phyloP scores from a whole-genome alignment of 345 rosid genomes.

The Erodium maritimum region DNA sequence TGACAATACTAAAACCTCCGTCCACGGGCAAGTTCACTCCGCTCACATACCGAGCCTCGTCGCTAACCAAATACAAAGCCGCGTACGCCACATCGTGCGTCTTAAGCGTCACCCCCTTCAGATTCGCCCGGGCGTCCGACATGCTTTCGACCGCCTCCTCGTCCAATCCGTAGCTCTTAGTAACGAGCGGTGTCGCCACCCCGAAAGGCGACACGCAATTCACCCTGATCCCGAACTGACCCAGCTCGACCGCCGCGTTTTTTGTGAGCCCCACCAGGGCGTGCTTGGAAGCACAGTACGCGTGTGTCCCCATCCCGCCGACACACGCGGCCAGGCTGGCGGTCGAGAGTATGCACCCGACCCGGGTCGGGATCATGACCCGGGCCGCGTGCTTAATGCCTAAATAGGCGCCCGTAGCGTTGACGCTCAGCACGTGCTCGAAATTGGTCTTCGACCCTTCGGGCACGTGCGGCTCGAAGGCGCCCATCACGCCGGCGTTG shows the following conservation, averaged over 20 bases:
- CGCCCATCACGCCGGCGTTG: slow-evolving; percentile 24
- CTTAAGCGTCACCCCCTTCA: slow-evolving; percentile 19
- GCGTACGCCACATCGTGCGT: slow-evolving; percentile 20
- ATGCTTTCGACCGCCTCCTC: neutral
- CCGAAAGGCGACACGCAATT: slow-evolving; percentile 29
- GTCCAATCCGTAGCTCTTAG: neutral
- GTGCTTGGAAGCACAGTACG: slow-evolving; percentile 17
- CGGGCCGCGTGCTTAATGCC: slow-evolving; percentile 35
- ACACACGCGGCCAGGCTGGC: slow-evolving; percentile 20
- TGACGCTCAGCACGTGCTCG: slow-evolving; percentile 22
- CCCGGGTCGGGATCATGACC: slow-evolving; percentile 21
- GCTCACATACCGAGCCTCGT: slow-evolving; percentile 29
- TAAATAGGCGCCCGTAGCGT: slow-evolving; percentile 21
- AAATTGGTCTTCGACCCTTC: slow-evolving; percentile 18
- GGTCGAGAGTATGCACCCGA: slow-evolving; percentile 29
- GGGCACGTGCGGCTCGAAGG: slow-evolving; percentile 8
- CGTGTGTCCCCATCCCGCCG: slow-evolving; percentile 14
- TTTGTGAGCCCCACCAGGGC: slow-evolving; percentile 22
- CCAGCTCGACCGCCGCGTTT: slow-evolving; percentile 29
- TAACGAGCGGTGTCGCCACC: slow-evolving; percentile 1
- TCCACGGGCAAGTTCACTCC: slow-evolving; percentile 33
- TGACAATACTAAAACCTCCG: slow-evolving; percentile 22
- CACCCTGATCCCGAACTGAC: slow-evolving; percentile 27
- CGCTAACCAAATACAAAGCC: slow-evolving; percentile 27
- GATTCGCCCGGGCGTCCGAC: slow-evolving; percentile 11